Evolutionary conservation across 208 protist species (phyloP), one percentile per base, ranked within the genome.

Genomic region (Trypanosoma boissoni): DNA sequence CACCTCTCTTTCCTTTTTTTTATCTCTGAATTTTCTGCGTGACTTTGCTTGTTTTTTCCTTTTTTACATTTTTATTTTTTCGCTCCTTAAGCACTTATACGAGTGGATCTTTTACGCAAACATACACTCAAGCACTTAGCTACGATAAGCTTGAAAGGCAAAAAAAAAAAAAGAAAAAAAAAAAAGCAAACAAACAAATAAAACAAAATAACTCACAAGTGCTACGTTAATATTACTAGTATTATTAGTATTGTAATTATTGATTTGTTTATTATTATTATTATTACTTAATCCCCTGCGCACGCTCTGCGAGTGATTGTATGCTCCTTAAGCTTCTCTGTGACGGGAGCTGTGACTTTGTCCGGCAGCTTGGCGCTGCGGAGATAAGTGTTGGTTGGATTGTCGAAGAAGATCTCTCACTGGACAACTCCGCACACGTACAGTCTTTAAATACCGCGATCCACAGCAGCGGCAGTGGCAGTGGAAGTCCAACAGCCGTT

Each of bases 311-410:
- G 43, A 43, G 31, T 16, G 12, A 36, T 8, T 27, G 16, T 18
- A 52, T 62, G 56, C 41, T 62, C 16, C 36, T 62, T 27, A 62
- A 62, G 20, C 26, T 62, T n/a, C 3, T 62, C 1, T 53, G 56
- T 43, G 56, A 62, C 52, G 56, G 27, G 7, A 62, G 44, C 31
- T 62, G 56, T 28, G 44, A 28, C 10, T 62, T 62, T 43, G 56
- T 62, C 21, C 2, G 27, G 28, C 56, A 31, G 21, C 44, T 62
- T 50, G 56, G 56, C 0, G 44, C 44, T 12, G 24, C 56, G 16
- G 56, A 62, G 24, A 51, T 51, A 16, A 26, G 20, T 29, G 43
- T 62, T 24, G 43, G n/a, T 28, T 62, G 56, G 44, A 21, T 42
- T 42, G 56, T 62, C 18, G 56, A 62, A 8, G 29, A 18, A 18